A percentile compares a stretch with the other conserved stretches of the same genome.
Evolutionary conservation across 1,139 yeast species (phyloP).

Genomic region (Candida mesenterica): DNA sequence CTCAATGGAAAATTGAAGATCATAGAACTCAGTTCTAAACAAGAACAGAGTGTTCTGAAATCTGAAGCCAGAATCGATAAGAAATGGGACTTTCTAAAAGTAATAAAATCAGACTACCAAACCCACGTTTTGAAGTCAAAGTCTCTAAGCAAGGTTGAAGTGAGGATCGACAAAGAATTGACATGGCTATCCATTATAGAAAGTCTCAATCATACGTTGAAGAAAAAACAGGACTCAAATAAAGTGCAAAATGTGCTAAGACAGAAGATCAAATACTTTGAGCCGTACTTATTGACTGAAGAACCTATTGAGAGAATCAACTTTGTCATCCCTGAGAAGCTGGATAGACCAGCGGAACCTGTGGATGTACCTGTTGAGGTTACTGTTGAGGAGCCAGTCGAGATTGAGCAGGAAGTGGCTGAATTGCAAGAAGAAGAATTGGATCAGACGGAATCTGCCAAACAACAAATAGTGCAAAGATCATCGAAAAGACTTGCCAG

Average conservation of each 20-base stretch:
- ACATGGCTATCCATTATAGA: constrained; percentile 29
- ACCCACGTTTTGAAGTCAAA: constrained; percentile 18
- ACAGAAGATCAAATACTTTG: constrained; percentile 38
- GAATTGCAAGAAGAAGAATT: constrained; percentile 7
- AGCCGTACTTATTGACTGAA: constrained; percentile 51
- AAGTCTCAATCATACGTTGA: constrained; percentile 28
- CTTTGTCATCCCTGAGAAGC: constrained; percentile 18
- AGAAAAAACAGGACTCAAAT: constrained; percentile 29
- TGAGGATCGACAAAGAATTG: constrained; percentile 10
- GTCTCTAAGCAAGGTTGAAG: constrained; percentile 8
- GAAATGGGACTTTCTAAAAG: constrained; percentile 26
- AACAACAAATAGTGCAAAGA: constrained; percentile 22
- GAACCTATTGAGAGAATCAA: constrained; percentile 44
- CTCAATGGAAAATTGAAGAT: constrained; percentile 6
- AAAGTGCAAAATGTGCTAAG: constrained; percentile 31
- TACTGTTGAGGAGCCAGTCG: constrained; percentile 1
- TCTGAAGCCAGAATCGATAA: constrained; percentile 5
- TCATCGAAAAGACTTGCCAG: constrained; percentile 40
- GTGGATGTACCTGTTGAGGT: too few relatives aligned
- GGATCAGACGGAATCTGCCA: not conserved
- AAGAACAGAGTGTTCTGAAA: constrained; percentile 1
- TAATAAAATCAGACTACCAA: constrained; percentile 31
- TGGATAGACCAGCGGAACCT: not conserved
- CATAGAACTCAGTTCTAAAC: not conserved
- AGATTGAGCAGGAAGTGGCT: constrained; percentile 1